phyloP scores from a whole-genome alignment of 2,329 filamentous ascomycete species.

The Ceratocystis colombiana region DNA sequence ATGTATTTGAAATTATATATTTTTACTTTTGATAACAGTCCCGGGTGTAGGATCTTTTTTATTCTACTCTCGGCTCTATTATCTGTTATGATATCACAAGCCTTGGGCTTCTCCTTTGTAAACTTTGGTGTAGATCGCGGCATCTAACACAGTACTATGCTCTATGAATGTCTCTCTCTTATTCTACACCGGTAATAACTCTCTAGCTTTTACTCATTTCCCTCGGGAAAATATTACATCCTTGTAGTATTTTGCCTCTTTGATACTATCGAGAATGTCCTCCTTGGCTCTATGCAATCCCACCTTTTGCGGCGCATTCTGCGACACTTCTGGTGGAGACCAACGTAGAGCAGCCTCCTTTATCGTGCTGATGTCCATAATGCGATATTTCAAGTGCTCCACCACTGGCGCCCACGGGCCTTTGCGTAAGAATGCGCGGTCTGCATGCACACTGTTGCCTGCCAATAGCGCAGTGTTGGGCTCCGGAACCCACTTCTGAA shows the following conservation, averaged over 20 bases:
- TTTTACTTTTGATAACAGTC: neutral
- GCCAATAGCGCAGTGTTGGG: constrained; percentile 62
- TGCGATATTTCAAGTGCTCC: constrained; percentile 74
- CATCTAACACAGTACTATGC: neutral
- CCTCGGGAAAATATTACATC: constrained; percentile 50
- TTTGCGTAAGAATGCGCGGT: constrained; percentile 67
- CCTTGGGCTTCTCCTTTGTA: neutral
- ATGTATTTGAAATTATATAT: constrained; percentile 4
- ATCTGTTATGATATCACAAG: neutral
- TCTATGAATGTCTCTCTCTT: neutral
- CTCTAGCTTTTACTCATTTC: neutral
- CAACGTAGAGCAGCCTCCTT: constrained; percentile 85
- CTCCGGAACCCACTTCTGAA: constrained; percentile 60
- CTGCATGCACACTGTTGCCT: constrained; percentile 87
- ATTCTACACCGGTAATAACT: neutral
- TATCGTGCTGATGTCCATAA: constrained; percentile 82
- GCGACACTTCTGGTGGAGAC: constrained; percentile 53
- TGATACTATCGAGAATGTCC: constrained; percentile 92
- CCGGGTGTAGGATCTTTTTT: neutral
- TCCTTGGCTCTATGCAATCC: constrained; percentile 70
- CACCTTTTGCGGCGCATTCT: constrained; percentile 59
- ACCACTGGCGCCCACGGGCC: constrained; percentile 64
- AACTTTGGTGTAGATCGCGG: no score
- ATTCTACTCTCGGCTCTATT: neutral
- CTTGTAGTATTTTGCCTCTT: constrained; percentile 76